A percentile compares a stretch with the other conserved stretches of the same genome.
Conservation (phyloP, 1,139 yeast genomes). For the Taphrina wiesneri region DNA sequence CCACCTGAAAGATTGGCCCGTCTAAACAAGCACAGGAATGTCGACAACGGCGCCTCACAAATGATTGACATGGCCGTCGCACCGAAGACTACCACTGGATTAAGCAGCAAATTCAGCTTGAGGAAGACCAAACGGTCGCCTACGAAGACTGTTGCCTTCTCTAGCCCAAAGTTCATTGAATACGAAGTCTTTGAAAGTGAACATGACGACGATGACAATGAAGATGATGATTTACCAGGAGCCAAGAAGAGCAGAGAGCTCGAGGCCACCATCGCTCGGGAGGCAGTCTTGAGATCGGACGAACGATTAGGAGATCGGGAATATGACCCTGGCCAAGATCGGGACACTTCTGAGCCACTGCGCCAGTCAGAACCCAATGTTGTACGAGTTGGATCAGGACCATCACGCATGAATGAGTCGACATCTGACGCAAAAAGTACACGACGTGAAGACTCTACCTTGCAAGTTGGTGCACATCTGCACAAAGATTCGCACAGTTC, state of each 20-base stretch:
- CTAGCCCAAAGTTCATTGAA: slow-evolving; percentile 30
- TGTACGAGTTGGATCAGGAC: background rate
- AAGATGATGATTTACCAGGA: background rate
- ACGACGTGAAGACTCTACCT: background rate
- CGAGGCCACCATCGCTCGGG: background rate
- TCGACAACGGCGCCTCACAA: slow-evolving; percentile 57
- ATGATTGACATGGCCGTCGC: slow-evolving; percentile 42
- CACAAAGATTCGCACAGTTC: slow-evolving; percentile 1
- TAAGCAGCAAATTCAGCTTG: slow-evolving; percentile 18
- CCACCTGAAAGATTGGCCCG: slow-evolving; percentile 89
- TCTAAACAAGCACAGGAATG: slow-evolving; percentile 87
- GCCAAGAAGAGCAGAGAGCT: background rate
- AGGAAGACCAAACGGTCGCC: slow-evolving; percentile 8
- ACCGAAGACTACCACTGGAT: background rate
- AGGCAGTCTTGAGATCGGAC: background rate
- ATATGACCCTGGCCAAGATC: background rate
- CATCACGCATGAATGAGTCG: background rate
- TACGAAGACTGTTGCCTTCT: slow-evolving; percentile 22
- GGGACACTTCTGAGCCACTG: background rate
- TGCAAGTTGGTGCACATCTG: background rate
- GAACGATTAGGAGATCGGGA: slow-evolving; percentile 3
- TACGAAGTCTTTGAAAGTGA: slow-evolving; percentile 23
- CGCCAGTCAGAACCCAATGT: background rate
- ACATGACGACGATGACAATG: slow-evolving; percentile 11
- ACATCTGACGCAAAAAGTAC: background rate